Percentiles rank a stretch among this genome's conserved stretches.
These are phyloP conservation scores for Aspergillus cejpii DNA, from an alignment of 2,329 filamentous ascomycete genomes.

Conservation along the genomic window DNA sequence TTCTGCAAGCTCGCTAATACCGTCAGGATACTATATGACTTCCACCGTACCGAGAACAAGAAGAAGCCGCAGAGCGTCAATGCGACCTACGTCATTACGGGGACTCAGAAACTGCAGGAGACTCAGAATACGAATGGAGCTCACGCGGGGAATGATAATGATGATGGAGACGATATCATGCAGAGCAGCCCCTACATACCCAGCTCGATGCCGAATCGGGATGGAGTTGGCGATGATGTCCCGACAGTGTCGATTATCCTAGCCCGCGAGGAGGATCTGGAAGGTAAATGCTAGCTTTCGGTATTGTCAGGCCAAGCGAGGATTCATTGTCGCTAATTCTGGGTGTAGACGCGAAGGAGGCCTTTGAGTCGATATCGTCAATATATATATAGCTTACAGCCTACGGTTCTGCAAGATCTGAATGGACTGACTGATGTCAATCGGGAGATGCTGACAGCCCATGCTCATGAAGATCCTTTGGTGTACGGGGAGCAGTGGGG, in stretches of 20 bases:
- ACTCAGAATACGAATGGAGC: slow-evolving; percentile 33
- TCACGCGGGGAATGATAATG: slow-evolving; percentile 47
- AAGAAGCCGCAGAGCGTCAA: slow-evolving; percentile 69
- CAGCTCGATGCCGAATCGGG: slow-evolving; percentile 56
- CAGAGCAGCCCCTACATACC: slow-evolving; percentile 61
- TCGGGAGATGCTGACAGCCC: slow-evolving; percentile 54
- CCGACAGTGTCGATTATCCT: slow-evolving; percentile 58
- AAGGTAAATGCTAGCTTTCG: slow-evolving; percentile 45
- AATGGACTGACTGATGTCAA: slow-evolving; percentile 65
- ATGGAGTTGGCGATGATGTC: slow-evolving; percentile 46
- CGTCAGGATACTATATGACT: slow-evolving; percentile 75
- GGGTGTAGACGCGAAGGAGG: slow-evolving; percentile 54
- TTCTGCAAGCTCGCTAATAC: slow-evolving; percentile 13
- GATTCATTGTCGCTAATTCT: not conserved
- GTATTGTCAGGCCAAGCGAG: not conserved
- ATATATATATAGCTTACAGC: slow-evolving; percentile 81
- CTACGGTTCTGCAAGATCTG: slow-evolving; percentile 63
- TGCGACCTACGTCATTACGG: slow-evolving; percentile 85
- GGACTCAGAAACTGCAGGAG: slow-evolving; percentile 49
- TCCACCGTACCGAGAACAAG: slow-evolving; percentile 68
- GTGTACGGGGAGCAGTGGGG: slow-evolving; percentile 59
- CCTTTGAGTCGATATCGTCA: slow-evolving; percentile 66
- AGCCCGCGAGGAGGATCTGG: slow-evolving; percentile 64
- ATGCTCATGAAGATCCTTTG: slow-evolving; percentile 53
- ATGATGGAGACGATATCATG: slow-evolving; percentile 55